Base-by-base conservation (phyloP, 345 rosid species). In the Euphorbia pulcherrima region DNA sequence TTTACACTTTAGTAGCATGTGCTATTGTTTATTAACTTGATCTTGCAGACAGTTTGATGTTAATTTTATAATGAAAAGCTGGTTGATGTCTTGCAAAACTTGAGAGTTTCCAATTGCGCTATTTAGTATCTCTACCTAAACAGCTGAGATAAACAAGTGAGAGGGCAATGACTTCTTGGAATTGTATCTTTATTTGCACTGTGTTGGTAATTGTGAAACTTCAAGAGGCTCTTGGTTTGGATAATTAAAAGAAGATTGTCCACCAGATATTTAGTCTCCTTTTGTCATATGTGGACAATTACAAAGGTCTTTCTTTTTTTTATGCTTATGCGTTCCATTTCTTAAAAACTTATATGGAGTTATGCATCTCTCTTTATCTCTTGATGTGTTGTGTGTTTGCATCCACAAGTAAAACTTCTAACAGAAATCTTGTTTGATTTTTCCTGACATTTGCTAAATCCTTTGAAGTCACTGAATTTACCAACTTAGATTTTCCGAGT, bases 391-490 rank as follows among this genome's bases (percentile, higher is more conserved):
- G 26, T 52, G 56, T 21, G 12, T 52, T 1, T 52, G 21, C 56
- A 48, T 48, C 52, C 39, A 59, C 64, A 20, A 39, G 48, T 1
- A 60, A 37, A n/a, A 0, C n/a, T 47, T 18, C 40, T 72, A 28
- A 72, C 30, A 3, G n/a, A 12, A 33, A 2, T 40, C 18, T 47
- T 21, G 30, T 47, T 41, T 54, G 54, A n/a, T 52, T 16, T 4
- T 67, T 71, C 48, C 71, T 92, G 97, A 83, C 84, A 23, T 80
- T 88, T 86, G 92, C 90, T 52, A 95, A n/a, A n/a, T n/a, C n/a
- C n/a, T n/a, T n/a, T 53, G 5, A 11, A 17, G 92, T 86, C 73
- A 88, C 97, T 3, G 96, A 88, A 46, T 82, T 87, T n/a, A 68
- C 97, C 98, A 72, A 97, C 97, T 95, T n/a, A n/a, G n/a, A n/a